These are phyloP conservation scores for Amoebophrya sp. DNA, from an alignment of 169 alveolate genomes.

Conservation along the genomic window DNA sequence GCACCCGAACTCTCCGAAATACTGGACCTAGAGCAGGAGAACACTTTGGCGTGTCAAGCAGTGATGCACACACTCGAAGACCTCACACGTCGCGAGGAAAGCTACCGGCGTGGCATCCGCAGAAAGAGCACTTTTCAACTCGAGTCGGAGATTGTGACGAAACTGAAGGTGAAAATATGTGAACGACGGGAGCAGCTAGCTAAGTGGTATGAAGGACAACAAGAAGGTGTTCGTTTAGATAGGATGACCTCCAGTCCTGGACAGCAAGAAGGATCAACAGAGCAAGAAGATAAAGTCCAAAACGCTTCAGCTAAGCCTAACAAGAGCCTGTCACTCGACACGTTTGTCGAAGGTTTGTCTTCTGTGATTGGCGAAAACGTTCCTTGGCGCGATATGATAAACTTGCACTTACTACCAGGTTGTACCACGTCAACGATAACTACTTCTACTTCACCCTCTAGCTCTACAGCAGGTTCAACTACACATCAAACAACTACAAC, in stretches of 20 bases:
- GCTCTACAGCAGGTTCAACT: too few species aligned
- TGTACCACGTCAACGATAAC: background rate
- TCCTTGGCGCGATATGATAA: background rate
- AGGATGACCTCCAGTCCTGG: background rate
- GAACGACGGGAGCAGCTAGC: background rate
- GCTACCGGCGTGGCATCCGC: background rate
- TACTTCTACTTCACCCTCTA: too few species aligned
- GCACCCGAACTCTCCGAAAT: background rate
- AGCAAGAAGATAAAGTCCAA: too few species aligned
- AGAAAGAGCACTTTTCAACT: background rate
- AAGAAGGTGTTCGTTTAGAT: background rate
- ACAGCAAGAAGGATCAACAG: background rate
- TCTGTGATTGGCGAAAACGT: background rate
- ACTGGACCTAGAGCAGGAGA: conserved; percentile 7
- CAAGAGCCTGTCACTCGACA: background rate
- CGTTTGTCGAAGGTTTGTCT: background rate
- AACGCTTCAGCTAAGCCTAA: too few species aligned
- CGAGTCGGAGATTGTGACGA: background rate
- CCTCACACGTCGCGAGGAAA: conserved; percentile 5
- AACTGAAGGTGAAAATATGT: background rate
- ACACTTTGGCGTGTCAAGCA: background rate
- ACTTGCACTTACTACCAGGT: background rate
- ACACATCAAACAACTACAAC: too few species aligned
- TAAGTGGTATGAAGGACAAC: background rate
- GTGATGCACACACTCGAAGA: background rate